Conservation (phyloP, 2,329 filamentous ascomycete species). For the Leptographium flavum region DNA sequence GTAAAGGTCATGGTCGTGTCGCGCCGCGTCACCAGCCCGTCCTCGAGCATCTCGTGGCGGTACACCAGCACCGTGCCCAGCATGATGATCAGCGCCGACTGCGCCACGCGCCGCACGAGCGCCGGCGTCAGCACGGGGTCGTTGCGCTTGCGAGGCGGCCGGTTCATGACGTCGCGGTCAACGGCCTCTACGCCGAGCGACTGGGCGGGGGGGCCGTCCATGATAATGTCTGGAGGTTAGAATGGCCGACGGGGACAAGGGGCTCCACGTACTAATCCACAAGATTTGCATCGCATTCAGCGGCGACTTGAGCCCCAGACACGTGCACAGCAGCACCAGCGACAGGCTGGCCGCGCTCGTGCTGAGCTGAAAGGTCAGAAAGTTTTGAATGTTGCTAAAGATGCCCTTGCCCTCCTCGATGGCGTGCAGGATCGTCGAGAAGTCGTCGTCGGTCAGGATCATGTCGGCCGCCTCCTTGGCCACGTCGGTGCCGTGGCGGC, state of each 20-base stretch:
- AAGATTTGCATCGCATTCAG: conserved; percentile 99
- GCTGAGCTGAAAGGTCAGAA: conserved; percentile 94
- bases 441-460: conserved; percentile 82
- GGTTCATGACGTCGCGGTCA: conserved; percentile 84
- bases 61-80: conserved; percentile 84
- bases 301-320: conserved; percentile 85
- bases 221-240: conserved; percentile 71
- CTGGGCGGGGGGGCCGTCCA: conserved; percentile 96
- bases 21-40: conserved; percentile 72
- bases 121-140: conserved; percentile 82
- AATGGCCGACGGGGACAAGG: background rate
- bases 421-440: conserved; percentile 80
- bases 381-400: conserved; percentile 99
- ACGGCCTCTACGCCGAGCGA: conserved; percentile 93
- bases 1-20: conserved; percentile 99
- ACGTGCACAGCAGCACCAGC: conserved; percentile 82
- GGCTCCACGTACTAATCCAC: conserved; percentile 75
- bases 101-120: conserved; percentile 73
- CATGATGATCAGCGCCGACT: conserved; percentile 82
- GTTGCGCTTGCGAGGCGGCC: conserved; percentile 71
- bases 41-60: conserved; percentile 74
- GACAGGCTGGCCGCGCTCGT: conserved; percentile 89
- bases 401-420: conserved; percentile 99
- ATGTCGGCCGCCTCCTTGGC: conserved; percentile 94
- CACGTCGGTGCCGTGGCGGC: conserved; percentile 84